Conservation (phyloP, 306 rosid genomes). For the Citrullus mucosospermus region DNA sequence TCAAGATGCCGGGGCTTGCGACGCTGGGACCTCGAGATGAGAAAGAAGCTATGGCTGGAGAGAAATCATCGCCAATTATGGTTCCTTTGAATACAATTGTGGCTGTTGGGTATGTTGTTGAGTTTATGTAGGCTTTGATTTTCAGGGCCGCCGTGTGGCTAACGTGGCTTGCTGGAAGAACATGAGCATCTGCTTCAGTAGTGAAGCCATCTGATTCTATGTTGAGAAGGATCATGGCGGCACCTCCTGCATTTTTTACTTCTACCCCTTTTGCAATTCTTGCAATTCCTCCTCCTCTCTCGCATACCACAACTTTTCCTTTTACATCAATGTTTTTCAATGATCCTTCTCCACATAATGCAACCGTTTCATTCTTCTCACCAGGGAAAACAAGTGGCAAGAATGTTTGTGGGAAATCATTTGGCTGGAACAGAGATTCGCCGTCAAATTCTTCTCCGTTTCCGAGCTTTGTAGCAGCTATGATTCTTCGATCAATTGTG, state of each 20-base stretch:
- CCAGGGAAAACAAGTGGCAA: slow-evolving; percentile 9
- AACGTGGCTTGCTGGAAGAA: slow-evolving; percentile 10
- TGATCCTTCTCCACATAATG: slow-evolving; percentile 5
- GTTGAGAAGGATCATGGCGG: slow-evolving; percentile 11
- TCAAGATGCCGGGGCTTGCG: slow-evolving; percentile 6
- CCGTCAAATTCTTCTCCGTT: slow-evolving; percentile 15
- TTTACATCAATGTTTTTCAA: neutral
- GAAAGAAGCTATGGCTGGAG: slow-evolving; percentile 10
- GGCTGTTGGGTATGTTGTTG: neutral
- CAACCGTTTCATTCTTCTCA: neutral
- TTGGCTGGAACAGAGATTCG: slow-evolving; percentile 12
- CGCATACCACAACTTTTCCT: slow-evolving; percentile 3
- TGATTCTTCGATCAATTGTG: slow-evolving; percentile 43
- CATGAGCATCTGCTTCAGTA: slow-evolving; percentile 7
- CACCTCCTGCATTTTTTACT: slow-evolving; percentile 7
- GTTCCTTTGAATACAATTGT: slow-evolving; percentile 9
- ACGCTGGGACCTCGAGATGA: slow-evolving; percentile 11
- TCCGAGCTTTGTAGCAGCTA: slow-evolving; percentile 33
- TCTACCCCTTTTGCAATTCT: slow-evolving; percentile 7
- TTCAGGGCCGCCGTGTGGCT: neutral
- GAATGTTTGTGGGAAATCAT: neutral
- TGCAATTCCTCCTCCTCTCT: slow-evolving; percentile 12
- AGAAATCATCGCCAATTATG: neutral
- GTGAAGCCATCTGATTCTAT: neutral
- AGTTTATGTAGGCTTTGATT: slow-evolving; percentile 11